These are phyloP conservation scores for Solanum hybrid DNA, from an alignment of 305 asterid genomes.

Conservation along the genomic window DNA sequence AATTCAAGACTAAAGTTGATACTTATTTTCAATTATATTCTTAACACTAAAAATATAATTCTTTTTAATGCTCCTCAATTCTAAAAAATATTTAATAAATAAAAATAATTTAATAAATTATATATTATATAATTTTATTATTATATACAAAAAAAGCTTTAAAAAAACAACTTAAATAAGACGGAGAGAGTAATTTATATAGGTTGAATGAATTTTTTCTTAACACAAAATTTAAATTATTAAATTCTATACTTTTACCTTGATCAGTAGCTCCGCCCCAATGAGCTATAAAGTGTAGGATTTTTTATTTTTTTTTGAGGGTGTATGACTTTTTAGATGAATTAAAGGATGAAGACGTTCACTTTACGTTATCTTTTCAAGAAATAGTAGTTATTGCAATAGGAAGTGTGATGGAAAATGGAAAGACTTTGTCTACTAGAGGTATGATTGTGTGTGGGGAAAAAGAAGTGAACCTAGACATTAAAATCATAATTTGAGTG, in stretches of 20 bases:
- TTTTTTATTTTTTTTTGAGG: neutral
- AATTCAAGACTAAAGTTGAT: no score
- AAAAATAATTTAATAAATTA: no score
- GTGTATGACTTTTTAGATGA: slow-evolving; percentile 15
- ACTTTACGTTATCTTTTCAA: slow-evolving; percentile 51
- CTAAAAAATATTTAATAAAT: neutral
- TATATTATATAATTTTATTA: neutral
- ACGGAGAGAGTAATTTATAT: no score
- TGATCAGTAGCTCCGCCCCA: neutral
- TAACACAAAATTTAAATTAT: neutral
- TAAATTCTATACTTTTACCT: neutral
- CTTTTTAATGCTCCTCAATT: neutral
- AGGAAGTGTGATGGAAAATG: slow-evolving; percentile 40
- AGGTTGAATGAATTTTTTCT: no score
- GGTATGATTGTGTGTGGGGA: slow-evolving; percentile 36
- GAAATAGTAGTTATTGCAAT: slow-evolving; percentile 42
- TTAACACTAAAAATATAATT: neutral
- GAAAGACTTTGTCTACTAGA: slow-evolving; percentile 16
- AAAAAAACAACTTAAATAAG: no score
- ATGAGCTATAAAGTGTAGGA: neutral
- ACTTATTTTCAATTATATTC: no score
- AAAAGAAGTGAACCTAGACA: slow-evolving; percentile 10
- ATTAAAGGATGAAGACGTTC: slow-evolving; percentile 33
- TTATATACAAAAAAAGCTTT: neutral
- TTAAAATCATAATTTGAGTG: neutral